Evolutionary conservation across 1,284 basidiomycete species (phyloP).

Genomic region (Ustilago xerochloae): DNA sequence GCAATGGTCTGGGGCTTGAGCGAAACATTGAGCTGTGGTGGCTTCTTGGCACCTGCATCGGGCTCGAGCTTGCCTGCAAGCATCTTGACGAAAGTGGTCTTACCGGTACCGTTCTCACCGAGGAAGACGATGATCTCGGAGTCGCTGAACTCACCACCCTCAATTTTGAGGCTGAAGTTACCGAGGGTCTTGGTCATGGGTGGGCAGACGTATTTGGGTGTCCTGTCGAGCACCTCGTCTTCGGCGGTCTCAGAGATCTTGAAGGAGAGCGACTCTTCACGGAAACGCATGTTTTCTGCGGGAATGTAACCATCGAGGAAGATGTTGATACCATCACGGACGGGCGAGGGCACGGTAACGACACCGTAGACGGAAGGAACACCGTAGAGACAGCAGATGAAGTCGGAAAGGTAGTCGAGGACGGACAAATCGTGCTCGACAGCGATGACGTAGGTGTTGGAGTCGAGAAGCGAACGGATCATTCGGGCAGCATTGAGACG

Average conservation of each 20-base stretch:
- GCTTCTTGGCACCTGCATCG: slow-evolving; percentile 60
- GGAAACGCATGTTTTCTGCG: slow-evolving; percentile 68
- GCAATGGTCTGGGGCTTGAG: slow-evolving; percentile 68
- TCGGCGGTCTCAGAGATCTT: slow-evolving; percentile 68
- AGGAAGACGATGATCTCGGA: slow-evolving; percentile 68
- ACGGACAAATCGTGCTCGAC: slow-evolving; percentile 68
- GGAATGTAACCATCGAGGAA: slow-evolving; percentile 68
- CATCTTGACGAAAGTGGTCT: slow-evolving; percentile 69
- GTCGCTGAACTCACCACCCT: slow-evolving; percentile 64
- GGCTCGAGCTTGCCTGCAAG: slow-evolving; percentile 67
- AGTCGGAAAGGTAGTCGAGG: slow-evolving; percentile 68
- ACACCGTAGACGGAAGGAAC: slow-evolving; percentile 68
- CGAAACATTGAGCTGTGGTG: slow-evolving; percentile 66
- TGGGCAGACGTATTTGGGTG: slow-evolving; percentile 61
- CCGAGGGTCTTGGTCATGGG: slow-evolving; percentile 67
- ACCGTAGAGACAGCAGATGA: slow-evolving; percentile 68
- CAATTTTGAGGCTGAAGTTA: slow-evolving; percentile 64
- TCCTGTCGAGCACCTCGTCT: slow-evolving; percentile 60
- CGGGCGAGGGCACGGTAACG: slow-evolving; percentile 65
- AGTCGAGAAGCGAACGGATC: slow-evolving; percentile 65
- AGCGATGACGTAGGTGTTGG: slow-evolving; percentile 67
- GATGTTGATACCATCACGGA: slow-evolving; percentile 68
- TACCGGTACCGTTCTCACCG: slow-evolving; percentile 68
- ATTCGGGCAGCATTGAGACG: slow-evolving; percentile 67
- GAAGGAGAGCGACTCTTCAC: slow-evolving; percentile 66